phyloP scores from a whole-genome alignment of 148 eudicot species.

The Chenopodium suecicum region DNA sequence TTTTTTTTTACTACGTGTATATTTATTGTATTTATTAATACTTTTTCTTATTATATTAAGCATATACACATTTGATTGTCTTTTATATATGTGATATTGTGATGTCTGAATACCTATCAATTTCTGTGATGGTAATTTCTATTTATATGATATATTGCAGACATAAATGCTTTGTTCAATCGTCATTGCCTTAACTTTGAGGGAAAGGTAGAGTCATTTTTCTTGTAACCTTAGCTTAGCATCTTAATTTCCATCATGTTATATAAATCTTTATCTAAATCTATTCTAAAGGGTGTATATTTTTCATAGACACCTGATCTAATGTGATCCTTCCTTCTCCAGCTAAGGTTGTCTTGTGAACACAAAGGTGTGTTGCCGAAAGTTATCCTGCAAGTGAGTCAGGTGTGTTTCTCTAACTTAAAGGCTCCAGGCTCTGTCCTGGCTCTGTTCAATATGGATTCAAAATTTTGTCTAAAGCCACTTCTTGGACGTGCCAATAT shows the following conservation, averaged over 20 bases:
- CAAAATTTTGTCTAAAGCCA: not conserved
- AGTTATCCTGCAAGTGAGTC: slow-evolving; percentile 65
- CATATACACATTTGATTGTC: not conserved
- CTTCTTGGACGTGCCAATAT: not conserved
- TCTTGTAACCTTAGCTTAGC: not conserved
- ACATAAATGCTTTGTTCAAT: slow-evolving; percentile 75
- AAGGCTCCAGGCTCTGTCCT: not conserved
- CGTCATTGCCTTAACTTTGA: slow-evolving; percentile 72
- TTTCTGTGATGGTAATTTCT: not conserved
- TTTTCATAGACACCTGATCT: not conserved
- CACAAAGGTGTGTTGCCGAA: slow-evolving; percentile 88
- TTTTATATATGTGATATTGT: not conserved
- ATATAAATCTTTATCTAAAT: not conserved
- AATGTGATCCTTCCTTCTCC: slow-evolving; percentile 28
- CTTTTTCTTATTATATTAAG: not conserved
- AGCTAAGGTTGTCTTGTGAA: slow-evolving; percentile 70
- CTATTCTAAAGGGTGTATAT: not conserved
- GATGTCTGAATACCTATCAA: not conserved
- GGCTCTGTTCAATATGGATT: not conserved
- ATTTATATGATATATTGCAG: slow-evolving; percentile 42
- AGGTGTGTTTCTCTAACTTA: slow-evolving; percentile 47
- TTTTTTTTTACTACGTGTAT: too few species aligned
- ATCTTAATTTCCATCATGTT: not conserved
- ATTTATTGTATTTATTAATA: not conserved
- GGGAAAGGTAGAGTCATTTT: slow-evolving; percentile 72